Percentiles rank a stretch among this genome's conserved stretches.
phyloP scores from a whole-genome alignment of 1,284 basidiomycete genomes.

The Leccinum griseonigrum region DNA sequence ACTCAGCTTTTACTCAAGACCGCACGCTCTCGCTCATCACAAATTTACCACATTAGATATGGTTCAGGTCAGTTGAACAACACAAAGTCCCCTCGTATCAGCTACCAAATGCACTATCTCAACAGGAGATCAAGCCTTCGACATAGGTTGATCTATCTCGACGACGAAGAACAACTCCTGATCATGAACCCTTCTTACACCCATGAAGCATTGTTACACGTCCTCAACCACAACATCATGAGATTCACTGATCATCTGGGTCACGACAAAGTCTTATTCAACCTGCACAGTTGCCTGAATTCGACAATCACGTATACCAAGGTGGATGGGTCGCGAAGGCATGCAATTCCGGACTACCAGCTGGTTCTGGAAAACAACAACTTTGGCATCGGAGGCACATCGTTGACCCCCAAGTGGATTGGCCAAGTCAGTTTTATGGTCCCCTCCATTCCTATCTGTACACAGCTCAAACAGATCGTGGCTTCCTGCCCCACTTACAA shows the following conservation, averaged over 20 bases:
- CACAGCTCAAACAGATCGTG: neutral
- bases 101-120: too few species aligned
- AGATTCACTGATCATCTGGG: neutral
- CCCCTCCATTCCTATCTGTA: neutral
- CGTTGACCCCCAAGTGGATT: neutral
- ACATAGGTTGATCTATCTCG: neutral
- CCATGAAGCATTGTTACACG: neutral
- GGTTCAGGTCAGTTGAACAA: too few species aligned
- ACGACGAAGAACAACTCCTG: neutral
- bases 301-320: too few species aligned
- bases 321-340: too few species aligned
- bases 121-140: too few species aligned
- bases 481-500: too few species aligned
- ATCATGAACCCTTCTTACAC: neutral
- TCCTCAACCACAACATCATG: neutral
- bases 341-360: neutral
- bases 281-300: neutral
- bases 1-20: too few species aligned
- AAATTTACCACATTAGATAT: too few species aligned
- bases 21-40: too few species aligned
- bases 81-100: too few species aligned
- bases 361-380: neutral
- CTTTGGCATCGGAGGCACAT: neutral
- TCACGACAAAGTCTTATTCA: neutral
- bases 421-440: neutral